Evolutionary conservation across 2,329 filamentous ascomycete species (phyloP).

Genomic region (Thermothelomyces thermophilus): DNA sequence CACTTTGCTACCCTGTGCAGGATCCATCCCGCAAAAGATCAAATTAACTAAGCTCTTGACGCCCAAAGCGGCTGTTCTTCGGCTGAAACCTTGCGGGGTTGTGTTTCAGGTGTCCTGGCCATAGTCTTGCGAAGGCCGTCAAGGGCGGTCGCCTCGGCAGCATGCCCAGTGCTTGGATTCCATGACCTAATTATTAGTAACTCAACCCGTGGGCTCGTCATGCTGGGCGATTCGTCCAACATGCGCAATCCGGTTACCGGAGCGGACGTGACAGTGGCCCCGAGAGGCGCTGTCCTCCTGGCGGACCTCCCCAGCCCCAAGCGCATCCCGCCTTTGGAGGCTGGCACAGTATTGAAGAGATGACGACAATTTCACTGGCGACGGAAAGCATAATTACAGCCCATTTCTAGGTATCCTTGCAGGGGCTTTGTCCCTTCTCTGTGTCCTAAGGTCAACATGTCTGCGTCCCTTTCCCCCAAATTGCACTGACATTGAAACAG

Average conservation of each 20-base stretch:
- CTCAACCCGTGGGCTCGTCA: conserved; percentile 7
- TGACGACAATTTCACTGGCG: conserved; percentile 10
- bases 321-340: not conserved
- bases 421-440: not conserved
- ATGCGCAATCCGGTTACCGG: conserved; percentile 15
- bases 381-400: conserved; percentile 8
- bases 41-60: too few relatives aligned
- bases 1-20: too few relatives aligned
- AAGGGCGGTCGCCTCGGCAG: conserved; percentile 7
- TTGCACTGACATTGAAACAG: not conserved
- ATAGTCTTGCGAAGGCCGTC: not conserved
- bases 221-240: conserved; percentile 12
- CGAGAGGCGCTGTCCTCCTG: conserved; percentile 11
- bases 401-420: conserved; percentile 12
- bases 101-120: too few relatives aligned
- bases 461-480: not conserved
- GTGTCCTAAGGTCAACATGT: not conserved
- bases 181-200: conserved; percentile 7
- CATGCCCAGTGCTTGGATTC: conserved; percentile 14
- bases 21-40: too few relatives aligned
- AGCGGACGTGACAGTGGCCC: conserved; percentile 12
- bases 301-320: not conserved
- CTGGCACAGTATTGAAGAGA: not conserved
- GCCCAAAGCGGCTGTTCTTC: too few relatives aligned
- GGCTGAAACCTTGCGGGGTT: too few relatives aligned